These are phyloP conservation scores for Aspergillus wentii DNA, from an alignment of 495 filamentous ascomycete genomes.

Conservation along the genomic window DNA sequence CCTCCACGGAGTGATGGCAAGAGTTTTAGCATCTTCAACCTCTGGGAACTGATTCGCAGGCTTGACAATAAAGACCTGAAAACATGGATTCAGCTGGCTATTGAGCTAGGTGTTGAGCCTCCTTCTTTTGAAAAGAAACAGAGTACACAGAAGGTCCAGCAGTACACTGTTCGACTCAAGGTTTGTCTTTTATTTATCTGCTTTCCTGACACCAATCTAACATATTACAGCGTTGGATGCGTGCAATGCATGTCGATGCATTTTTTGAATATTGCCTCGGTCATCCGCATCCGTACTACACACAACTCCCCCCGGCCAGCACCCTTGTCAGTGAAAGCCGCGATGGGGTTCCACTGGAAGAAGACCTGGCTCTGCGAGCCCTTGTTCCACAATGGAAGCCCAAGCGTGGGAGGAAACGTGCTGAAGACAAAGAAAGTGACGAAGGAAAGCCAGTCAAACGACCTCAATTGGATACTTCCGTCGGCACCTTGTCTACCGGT, in stretches of 20 bases:
- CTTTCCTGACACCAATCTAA: slow-evolving; percentile 6
- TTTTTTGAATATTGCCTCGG: slow-evolving; percentile 90
- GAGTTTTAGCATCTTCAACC: slow-evolving; percentile 75
- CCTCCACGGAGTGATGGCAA: slow-evolving; percentile 93
- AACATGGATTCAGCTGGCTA: slow-evolving; percentile 90
- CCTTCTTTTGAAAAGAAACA: slow-evolving; percentile 82
- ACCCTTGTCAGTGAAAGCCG: slow-evolving; percentile 61
- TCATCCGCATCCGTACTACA: slow-evolving; percentile 79
- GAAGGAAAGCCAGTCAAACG: slow-evolving; percentile 54
- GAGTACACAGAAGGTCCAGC: slow-evolving; percentile 94
- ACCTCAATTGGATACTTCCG: slow-evolving; percentile 64
- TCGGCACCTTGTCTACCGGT: slow-evolving; percentile 51
- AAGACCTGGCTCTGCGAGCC: slow-evolving; percentile 87
- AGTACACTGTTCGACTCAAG: slow-evolving; percentile 93
- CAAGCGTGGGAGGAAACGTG: slow-evolving; percentile 79
- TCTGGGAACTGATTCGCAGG: slow-evolving; percentile 79
- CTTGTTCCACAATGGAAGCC: slow-evolving; percentile 87
- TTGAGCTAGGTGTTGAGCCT: slow-evolving; percentile 85
- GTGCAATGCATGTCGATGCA: slow-evolving; percentile 93
- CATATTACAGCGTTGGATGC: slow-evolving; percentile 80
- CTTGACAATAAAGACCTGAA: slow-evolving; percentile 87
- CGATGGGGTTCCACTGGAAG: slow-evolving; percentile 85
- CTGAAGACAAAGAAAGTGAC: slow-evolving; percentile 66
- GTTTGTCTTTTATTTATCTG: slow-evolving; percentile 38
- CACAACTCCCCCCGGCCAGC: slow-evolving; percentile 63